These are phyloP conservation scores for Lagerstroemia speciosa DNA, from an alignment of 345 rosid species.

Conservation along the genomic window DNA sequence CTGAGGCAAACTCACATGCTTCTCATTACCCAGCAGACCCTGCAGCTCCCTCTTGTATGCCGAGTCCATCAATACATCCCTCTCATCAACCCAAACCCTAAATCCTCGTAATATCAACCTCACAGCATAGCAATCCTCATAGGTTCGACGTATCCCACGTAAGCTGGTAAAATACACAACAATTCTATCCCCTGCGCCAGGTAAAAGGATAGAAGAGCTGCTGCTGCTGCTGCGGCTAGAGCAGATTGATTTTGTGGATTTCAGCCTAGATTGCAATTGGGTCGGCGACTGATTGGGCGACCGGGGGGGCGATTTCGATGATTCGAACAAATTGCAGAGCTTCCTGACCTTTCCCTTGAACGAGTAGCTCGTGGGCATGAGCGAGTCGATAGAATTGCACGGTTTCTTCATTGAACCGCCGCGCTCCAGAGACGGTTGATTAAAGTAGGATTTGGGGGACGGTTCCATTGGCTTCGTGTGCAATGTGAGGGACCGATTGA, in stretches of 20 bases:
- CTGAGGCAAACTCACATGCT: conserved; percentile 60
- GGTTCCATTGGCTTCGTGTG: too few species aligned
- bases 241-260: conserved; percentile 18
- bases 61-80: conserved; percentile 83
- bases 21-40: conserved; percentile 42
- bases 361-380: background rate
- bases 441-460: too few species aligned
- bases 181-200: conserved; percentile 81
- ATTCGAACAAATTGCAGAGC: conserved; percentile 16
- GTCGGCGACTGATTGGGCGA: background rate
- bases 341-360: conserved; percentile 17
- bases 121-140: conserved; percentile 84
- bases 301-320: background rate
- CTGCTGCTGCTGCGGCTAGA: background rate
- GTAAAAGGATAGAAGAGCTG: conserved; percentile 34
- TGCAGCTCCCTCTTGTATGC: conserved; percentile 71
- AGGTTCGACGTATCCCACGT: conserved; percentile 78
- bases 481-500: too few species aligned
- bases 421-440: too few species aligned
- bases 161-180: conserved; percentile 80
- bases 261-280: conserved; percentile 10
- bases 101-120: conserved; percentile 81
- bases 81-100: conserved; percentile 80
- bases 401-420: too few species aligned
- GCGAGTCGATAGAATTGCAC: too few species aligned